Percentiles rank a stretch among this genome's conserved stretches.
These are phyloP conservation scores for Lichtheimia hyalospora DNA, from an alignment of 371 early-diverging fungal species.

Conservation along the genomic window DNA sequence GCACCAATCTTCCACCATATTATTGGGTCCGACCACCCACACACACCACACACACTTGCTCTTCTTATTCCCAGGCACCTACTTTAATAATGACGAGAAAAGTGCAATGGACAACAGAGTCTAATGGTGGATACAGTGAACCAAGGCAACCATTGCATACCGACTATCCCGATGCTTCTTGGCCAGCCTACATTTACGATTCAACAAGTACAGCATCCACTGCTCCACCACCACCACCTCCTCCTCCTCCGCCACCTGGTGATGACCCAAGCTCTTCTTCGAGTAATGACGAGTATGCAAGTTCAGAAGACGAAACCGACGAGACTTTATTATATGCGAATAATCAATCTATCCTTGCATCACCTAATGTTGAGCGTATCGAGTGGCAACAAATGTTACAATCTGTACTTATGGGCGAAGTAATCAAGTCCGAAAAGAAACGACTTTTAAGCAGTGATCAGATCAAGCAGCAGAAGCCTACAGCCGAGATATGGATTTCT, in stretches of 20 bases:
- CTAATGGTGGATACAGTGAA: not conserved
- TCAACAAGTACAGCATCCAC: not conserved
- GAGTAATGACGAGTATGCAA: conserved; percentile 20
- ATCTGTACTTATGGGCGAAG: conserved; percentile 84
- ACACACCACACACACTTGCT: not conserved
- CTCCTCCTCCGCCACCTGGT: not conserved
- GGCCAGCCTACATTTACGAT: not conserved
- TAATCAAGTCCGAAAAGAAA: conserved; percentile 79
- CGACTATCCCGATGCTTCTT: not conserved
- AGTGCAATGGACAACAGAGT: conserved; percentile 1
- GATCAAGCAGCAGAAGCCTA: conserved; percentile 47
- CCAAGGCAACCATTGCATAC: too few species aligned
- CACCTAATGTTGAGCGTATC: conserved; percentile 63
- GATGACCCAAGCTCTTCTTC: conserved; percentile 21
- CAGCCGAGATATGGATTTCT: conserved; percentile 78
- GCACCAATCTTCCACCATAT: not conserved
- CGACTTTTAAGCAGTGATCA: conserved; percentile 59
- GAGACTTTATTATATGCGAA: conserved; percentile 29
- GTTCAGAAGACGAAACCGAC: conserved; percentile 9
- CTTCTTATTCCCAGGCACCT: not conserved
- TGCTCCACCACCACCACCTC: too few species aligned
- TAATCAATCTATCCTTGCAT: conserved; percentile 23
- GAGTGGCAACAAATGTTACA: conserved; percentile 88
- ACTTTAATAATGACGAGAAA: not conserved
- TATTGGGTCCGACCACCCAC: not conserved